Base-by-base conservation (phyloP, 805 yeast genomes). In the Sugiyamaella lignohabitans region DNA sequence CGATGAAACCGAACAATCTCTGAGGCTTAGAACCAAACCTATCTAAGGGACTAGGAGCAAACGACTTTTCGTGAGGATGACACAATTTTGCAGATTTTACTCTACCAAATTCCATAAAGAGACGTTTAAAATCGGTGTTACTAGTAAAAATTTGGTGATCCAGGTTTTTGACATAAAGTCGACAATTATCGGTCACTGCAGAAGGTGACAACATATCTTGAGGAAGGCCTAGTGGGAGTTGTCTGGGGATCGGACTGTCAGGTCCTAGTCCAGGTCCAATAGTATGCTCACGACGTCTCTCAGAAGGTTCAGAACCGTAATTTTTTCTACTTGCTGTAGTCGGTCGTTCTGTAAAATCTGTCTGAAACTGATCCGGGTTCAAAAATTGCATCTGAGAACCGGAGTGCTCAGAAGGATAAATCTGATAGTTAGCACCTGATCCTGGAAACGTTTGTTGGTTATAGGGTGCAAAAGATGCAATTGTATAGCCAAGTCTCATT, bases 1-100 rank as follows among this genome's bases (percentile, higher is more conserved):
- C 35, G 20, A 45, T 37, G 20, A 40, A 45, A 11, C 46, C 48
- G 19, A 45, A 45, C 35, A 17, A 34, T 17, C 18, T 24, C 19
- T 40, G 18, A 10, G 32, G 32, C 14, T 27, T 27, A 27, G 32
- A 27, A n/a, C n/a, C n/a, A n/a, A n/a, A 11, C 30, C 14, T 11
- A 4, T 6, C 43, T 22, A n/a, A 8, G 4, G 11, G 18, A 22
- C 35, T 16, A 35, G 11, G 17, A 20, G 16, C 8, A 16, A 14
- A 4, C 23, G 23, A 11, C 23, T 14, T 17, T 21, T 3, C 30
- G 21, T n/a, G 38, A 14, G 44, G 22, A 17, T 34, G n/a, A 22
- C 46, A 43, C 23, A 39, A 6, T 27, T 19, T 40, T 4, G 37
- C 42, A 5, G 48, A 23, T 20, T 27, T 24, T 20, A 45, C 19